Conservation (phyloP, 202 grass and related monocot species). For the Dendrocalamus latiflorus region DNA sequence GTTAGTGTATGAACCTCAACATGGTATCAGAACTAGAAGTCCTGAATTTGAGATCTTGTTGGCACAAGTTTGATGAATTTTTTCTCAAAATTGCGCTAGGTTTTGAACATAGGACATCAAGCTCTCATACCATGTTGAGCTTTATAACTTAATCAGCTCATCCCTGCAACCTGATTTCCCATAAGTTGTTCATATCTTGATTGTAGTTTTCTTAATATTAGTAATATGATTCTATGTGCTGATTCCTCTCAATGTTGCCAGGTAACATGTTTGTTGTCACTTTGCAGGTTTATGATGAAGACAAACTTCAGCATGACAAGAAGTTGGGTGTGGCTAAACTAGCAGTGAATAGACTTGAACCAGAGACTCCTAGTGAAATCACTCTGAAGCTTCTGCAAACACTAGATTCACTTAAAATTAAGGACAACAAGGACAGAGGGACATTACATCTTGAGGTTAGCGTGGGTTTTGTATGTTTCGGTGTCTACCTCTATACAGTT, state of each 20-base stretch:
- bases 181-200: too few species aligned
- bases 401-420: conserved; percentile 77
- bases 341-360: conserved; percentile 48
- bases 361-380: conserved; percentile 48
- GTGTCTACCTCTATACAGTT: background rate
- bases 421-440: conserved; percentile 82
- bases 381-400: conserved; percentile 67
- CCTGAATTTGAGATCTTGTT: background rate
- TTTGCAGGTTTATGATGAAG: conserved; percentile 86
- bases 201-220: too few species aligned
- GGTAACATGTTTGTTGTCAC: conserved; percentile 5
- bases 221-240: too few species aligned
- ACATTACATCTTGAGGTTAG: conserved; percentile 70
- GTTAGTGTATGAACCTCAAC: background rate
- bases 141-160: too few species aligned
- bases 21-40: background rate
- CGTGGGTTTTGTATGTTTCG: conserved; percentile 4
- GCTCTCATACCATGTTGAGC: too few species aligned
- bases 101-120: too few species aligned
- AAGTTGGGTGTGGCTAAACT: conserved; percentile 71
- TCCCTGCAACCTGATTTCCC: too few species aligned
- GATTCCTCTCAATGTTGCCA: background rate
- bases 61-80: background rate
- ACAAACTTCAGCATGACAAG: conserved; percentile 71
- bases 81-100: too few species aligned